Conservation (phyloP, 106 monocot species). For the Ottelia alismoides region DNA sequence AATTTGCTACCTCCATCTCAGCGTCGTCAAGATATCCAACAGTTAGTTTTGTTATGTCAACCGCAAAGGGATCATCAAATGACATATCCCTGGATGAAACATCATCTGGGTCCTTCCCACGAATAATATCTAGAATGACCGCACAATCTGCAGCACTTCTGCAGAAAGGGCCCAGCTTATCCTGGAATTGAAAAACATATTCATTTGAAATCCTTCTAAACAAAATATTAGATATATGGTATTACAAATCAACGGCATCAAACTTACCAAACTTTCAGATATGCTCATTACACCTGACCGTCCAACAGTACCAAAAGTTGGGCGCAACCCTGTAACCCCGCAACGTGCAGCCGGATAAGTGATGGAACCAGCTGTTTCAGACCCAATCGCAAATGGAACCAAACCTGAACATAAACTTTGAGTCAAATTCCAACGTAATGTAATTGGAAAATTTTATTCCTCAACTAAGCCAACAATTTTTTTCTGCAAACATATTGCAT, state of each 20-base stretch:
- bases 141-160: slow-evolving; percentile 82
- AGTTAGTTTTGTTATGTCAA: slow-evolving; percentile 70
- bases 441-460: too few relatives aligned
- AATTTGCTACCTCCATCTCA: slow-evolving; percentile 53
- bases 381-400: slow-evolving; percentile 94
- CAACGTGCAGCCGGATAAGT: slow-evolving; percentile 85
- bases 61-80: slow-evolving; percentile 78
- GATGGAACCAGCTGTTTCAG: slow-evolving; percentile 89
- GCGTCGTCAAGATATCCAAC: slow-evolving; percentile 88
- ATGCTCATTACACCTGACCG: slow-evolving; percentile 93
- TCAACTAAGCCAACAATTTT: too few relatives aligned
- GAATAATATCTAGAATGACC: slow-evolving; percentile 56
- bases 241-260: not conserved
- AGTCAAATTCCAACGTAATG: too few relatives aligned
- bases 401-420: slow-evolving; percentile 20
- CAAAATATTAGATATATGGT: not conserved
- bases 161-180: slow-evolving; percentile 96
- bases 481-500: too few relatives aligned
- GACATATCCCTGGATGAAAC: slow-evolving; percentile 53
- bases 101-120: slow-evolving; percentile 79
- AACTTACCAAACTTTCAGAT: slow-evolving; percentile 83
- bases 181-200: slow-evolving; percentile 26
- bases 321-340: slow-evolving; percentile 72
- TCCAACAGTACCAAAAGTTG: slow-evolving; percentile 93
- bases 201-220: not conserved